These are phyloP conservation scores for Diutina scorzettiae DNA, from an alignment of 1,139 yeast species.

Conservation along the genomic window DNA sequence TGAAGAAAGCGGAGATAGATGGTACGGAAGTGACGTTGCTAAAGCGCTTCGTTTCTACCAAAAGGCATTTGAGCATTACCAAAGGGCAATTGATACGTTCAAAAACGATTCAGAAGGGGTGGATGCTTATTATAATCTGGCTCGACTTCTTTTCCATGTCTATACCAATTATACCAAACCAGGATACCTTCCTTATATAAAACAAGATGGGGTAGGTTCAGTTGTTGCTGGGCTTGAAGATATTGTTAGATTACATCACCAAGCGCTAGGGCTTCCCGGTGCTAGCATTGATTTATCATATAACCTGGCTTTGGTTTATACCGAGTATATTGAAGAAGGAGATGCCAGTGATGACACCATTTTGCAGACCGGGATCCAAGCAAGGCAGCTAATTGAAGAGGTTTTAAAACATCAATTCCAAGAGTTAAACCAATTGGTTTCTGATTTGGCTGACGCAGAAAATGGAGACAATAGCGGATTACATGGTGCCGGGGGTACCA, in stretches of 20 bases:
- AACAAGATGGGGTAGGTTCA: conserved; percentile 32
- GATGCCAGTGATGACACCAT: conserved; percentile 12
- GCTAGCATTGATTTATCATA: conserved; percentile 12
- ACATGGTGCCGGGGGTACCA: not conserved
- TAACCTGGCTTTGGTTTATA: conserved; percentile 36
- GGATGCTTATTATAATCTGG: conserved; percentile 37
- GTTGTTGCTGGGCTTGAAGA: conserved; percentile 26
- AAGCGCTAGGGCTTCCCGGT: conserved; percentile 15
- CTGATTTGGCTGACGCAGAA: conserved; percentile 14
- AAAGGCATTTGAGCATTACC: conserved; percentile 29
- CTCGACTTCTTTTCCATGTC: conserved; percentile 37
- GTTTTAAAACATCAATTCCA: conserved; percentile 11
- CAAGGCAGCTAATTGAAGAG: conserved; percentile 12
- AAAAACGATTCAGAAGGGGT: conserved; percentile 8
- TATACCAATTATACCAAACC: conserved; percentile 22
- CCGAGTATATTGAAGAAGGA: conserved; percentile 32
- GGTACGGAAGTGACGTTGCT: conserved; percentile 43
- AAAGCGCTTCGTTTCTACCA: conserved; percentile 44
- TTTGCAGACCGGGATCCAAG: conserved; percentile 13
- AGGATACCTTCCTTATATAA: conserved; percentile 9
- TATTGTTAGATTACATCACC: conserved; percentile 28
- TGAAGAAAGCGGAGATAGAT: conserved; percentile 48
- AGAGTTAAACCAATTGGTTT: conserved; percentile 18
- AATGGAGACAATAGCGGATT: not conserved
- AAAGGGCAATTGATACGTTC: conserved; percentile 15